Evolutionary conservation across 2,329 filamentous ascomycete species (phyloP), one percentile per base, ranked within the genome.

Genomic region (Trematosphaeria pertusa): DNA sequence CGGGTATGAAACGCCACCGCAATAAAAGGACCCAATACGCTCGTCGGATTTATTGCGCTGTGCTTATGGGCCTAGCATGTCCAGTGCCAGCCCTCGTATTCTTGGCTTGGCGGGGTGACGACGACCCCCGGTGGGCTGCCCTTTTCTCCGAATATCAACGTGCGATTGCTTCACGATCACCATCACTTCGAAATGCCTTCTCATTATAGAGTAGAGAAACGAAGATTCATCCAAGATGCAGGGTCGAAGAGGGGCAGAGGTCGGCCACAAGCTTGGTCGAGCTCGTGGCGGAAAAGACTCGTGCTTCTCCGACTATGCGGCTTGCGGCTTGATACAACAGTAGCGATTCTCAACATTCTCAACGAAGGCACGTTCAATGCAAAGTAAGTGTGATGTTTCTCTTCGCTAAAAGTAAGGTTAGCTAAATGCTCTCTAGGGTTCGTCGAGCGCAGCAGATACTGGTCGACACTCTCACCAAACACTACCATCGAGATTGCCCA

Each of bases 251-350:
- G 18, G n/a, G 18, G 28, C 4, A 31, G 26, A 14, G 38, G 38
- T 4, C 7, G 38, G 14, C 26, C 24, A 33, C 31, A 21, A n/a
- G 26, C 18, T 11, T 41, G 38, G 38, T 41, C 28, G 6, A 33
- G 6, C 10, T 14, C 38, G 20, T 41, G 38, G 38, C 38, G 33
- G 28, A 41, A 41, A 15, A 19, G 38, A 41, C 28, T 41, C 17
- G 30, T 33, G 15, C 5, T 41, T 4, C 28, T 41, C 19, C 38
- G 38, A 7, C 26, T 41, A 15, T 41, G 38, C 18, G 38, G 38
- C 26, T 33, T 31, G 10, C 24, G 11, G 8, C 11, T 41, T 31
- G 30, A 33, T 15, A 15, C 10, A 6, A 33, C 33, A n/a, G 18
- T 41, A 11, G 26, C 31, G 28, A 6, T 41, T 11, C 18, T 41